Conservation (phyloP, 192 early-diverging fungal genomes). For the Coemansia sp. region DNA sequence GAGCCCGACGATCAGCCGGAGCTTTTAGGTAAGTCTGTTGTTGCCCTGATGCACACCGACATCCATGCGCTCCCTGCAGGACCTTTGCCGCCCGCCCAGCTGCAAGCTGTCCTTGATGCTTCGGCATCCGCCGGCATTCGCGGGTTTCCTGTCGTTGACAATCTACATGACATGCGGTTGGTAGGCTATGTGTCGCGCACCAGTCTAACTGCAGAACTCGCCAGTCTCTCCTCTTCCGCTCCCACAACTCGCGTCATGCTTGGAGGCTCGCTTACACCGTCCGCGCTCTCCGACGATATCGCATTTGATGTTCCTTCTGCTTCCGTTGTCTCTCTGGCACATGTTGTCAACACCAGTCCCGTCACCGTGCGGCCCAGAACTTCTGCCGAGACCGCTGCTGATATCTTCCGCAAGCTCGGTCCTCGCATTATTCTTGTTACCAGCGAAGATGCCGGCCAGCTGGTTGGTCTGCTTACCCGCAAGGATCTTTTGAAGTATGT, state of each 20-base stretch:
- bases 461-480: conserved; percentile 72
- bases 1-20: conserved; percentile 53
- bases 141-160: conserved; percentile 79
- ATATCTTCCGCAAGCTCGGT: conserved; percentile 84
- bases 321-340: neutral
- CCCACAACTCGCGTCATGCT: neutral
- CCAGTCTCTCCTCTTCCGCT: neutral
- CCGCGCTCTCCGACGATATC: neutral
- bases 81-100: conserved; percentile 53
- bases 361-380: conserved; percentile 70
- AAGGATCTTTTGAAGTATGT: conserved; percentile 64
- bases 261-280: neutral
- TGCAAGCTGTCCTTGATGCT: conserved; percentile 56
- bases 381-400: conserved; percentile 72
- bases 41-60: conserved; percentile 61
- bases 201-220: conserved; percentile 20
- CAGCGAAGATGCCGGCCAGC: conserved; percentile 57
- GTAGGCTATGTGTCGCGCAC: conserved; percentile 72
- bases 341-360: conserved; percentile 59
- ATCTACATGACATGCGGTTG: conserved; percentile 58
- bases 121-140: conserved; percentile 50
- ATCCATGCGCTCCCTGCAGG: conserved; percentile 60
- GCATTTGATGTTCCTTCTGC: neutral
- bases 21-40: conserved; percentile 31
- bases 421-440: conserved; percentile 73